Conservation (phyloP, 1,139 yeast species). For the Sugiyamaella japonica region DNA sequence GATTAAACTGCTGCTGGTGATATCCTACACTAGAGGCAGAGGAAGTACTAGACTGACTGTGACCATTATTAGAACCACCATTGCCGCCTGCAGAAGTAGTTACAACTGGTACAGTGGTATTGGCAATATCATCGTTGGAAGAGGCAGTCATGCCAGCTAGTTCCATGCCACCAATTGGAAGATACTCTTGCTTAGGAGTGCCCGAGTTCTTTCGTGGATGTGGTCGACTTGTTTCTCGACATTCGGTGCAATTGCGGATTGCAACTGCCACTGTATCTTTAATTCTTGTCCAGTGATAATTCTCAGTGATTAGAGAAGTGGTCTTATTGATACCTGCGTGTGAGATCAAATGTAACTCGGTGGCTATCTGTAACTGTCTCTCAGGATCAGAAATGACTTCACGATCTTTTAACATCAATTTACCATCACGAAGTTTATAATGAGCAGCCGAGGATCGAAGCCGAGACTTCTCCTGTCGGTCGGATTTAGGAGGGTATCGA, state of each 20-base stretch:
- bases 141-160: neutral
- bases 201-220: conserved; percentile 30
- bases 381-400: conserved; percentile 79
- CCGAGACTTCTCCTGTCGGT: conserved; percentile 80
- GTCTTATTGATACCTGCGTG: conserved; percentile 94
- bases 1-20: conserved; percentile 15
- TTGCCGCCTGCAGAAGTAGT: conserved; percentile 17
- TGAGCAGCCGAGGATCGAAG: conserved; percentile 80
- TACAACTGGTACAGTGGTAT: conserved; percentile 23
- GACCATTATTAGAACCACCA: conserved; percentile 11
- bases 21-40: conserved; percentile 1
- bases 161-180: conserved; percentile 20
- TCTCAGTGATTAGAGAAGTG: conserved; percentile 72
- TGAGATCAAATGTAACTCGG: conserved; percentile 62
- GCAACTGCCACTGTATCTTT: conserved; percentile 85
- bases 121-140: conserved; percentile 21
- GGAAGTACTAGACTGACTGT: conserved; percentile 1
- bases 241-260: conserved; percentile 71
- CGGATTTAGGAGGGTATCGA: conserved; percentile 78
- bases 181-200: conserved; percentile 2
- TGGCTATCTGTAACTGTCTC: conserved; percentile 71
- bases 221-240: conserved; percentile 51
- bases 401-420: conserved; percentile 71
- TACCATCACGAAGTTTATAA: conserved; percentile 69
- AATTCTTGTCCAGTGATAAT: conserved; percentile 88